Evolutionary conservation across 495 filamentous ascomycete genomes (phyloP), one percentile per base, ranked within the genome.

Genomic region (Penicillium bialowiezense): DNA sequence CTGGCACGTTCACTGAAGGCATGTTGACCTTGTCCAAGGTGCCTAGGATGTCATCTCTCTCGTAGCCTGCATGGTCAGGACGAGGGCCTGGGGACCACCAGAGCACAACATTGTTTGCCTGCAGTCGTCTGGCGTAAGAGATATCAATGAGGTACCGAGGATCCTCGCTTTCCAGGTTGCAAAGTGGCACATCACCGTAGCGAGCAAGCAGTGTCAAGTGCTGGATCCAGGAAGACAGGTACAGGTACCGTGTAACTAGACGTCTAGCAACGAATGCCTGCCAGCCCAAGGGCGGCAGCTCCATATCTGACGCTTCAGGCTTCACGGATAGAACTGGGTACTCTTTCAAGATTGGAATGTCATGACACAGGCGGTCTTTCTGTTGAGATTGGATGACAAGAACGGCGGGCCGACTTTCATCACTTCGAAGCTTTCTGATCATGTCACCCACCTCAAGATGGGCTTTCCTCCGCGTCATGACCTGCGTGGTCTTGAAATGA

Each of bases 1-100:
- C 90, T 3, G 92, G 88, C 33, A 86, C 87, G 60, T 99, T 97
- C 55, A 96, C 83, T 24, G 85, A 85, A 0, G 93, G 93, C 91
- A 97, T 96, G 47, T 88, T 83, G 18, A 97, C 88, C n/a, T 77
- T 87, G 55, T 99, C 93, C 36, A 97, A 76, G 2, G 86, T 78
- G 3, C 87, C 86, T 0, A 86, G 69, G 33, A 96, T 83, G 64
- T 97, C 90, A 65, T 99, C 93, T 55, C 87, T 88, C 65, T 99
- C 93, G 64, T 96, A 89, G 7, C 92, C 93, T 43, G 92, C 93
- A 72, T 99, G 93, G 58, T 99, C 93, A 20, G 95, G 93, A 44
- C 81, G 81, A 5, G 93, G 82, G 21, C 82, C 85, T 10, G 77
- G 76, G 26, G 91, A 96, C 93, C 93, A 99, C 93, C 93, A 99